Base-by-base conservation (phyloP, 2,329 filamentous ascomycete species). In the Cladophialophora immunda region DNA sequence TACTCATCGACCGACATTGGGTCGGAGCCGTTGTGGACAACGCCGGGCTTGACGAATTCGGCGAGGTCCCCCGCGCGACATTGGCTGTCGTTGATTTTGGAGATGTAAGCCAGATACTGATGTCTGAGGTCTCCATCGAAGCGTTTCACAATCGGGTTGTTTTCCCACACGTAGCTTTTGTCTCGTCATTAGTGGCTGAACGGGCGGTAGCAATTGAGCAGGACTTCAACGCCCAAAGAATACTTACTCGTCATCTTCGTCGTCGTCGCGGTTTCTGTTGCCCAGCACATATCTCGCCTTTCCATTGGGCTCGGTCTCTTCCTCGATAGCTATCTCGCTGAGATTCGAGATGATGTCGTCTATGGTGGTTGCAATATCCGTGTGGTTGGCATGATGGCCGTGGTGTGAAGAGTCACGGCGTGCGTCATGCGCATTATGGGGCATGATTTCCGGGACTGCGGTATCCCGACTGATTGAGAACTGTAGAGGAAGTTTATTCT, bases 21-120 rank as follows among this genome's bases (percentile, higher is more conserved):
- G 19, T 27, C 30, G 2, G 65, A 67, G 54, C 62, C 55, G 50
- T 70, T 67, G 53, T 68, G 68, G 15, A 68, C 13, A 3, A 70
- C 41, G 15, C 62, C 59, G 1, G 68, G 47, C 2, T 66, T 55
- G 55, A 70, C 65, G 34, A 57, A 70, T 1, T 55, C 25, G 19
- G 27, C 36, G 7, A 65, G 57, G 19, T 22, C 15, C 22, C 47
- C 47, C 5, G 45, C 15, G 19, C 27, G 30, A 32, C 58, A 61
- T 17, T 19, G 29, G 25, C 41, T 22, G 13, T 15, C 2, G 58
- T 62, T 62, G 32, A 65, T 58, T 15, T 36, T 52, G 17, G 30
- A 4, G 56, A 65, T 61, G 22, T 65, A 65, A 11, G 53, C 52
- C 5, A 47, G 57, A 34, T 65, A 65, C 36, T 53, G 63, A 13